Evolutionary conservation across 371 early-diverging fungal species (phyloP), one percentile per base, ranked within the genome.

Genomic region (Nematocida parisii): DNA sequence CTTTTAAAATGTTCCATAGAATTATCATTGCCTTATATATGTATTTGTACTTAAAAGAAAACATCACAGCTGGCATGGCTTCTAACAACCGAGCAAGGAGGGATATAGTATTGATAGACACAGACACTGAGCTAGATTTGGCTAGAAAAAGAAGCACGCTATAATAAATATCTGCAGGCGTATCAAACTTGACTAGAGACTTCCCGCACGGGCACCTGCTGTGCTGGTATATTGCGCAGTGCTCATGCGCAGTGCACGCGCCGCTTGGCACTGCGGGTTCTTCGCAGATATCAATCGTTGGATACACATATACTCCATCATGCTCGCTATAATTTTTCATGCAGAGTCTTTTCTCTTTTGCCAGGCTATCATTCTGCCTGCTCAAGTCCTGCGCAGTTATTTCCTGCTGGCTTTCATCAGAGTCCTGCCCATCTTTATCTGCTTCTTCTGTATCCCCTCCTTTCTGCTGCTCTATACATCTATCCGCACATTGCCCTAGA

Each of bases 121-220:
- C 50, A 27, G 9, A 20, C 52, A 73, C 46, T 0, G 62, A 9
- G 9, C 20, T 33, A 24, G 73, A 73, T 40, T 73, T 73, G 0
- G 62, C 33, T 18, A 73, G 40, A 61, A 73, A 73, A 9, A 44
- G n/a, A 22, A 73, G 60, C 39, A 39, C 58, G 39, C 61, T 60
- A 22, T 47, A 58, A 22, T 47, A 57, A 7, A 61, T 22, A 6
- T 60, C 47, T 33, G 44, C 71, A 0, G 5, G 6, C n/a, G 68
- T 47, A 40, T 67, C 54, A 22, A 50, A 22, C 27, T 46, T 67
- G 5, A 46, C 7, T 15, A 15, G 33, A 13, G 27, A 47, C 27
- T 67, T 52, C 11, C 68, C 46, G 1, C 54, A 46, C 7, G 20
- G 20, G 24, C 68, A 67, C 9, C 11, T 11, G 24, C 11, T 39